phyloP scores from a whole-genome alignment of 2,329 filamentous ascomycete species.

The Phaeophleospora eucalypticola region DNA sequence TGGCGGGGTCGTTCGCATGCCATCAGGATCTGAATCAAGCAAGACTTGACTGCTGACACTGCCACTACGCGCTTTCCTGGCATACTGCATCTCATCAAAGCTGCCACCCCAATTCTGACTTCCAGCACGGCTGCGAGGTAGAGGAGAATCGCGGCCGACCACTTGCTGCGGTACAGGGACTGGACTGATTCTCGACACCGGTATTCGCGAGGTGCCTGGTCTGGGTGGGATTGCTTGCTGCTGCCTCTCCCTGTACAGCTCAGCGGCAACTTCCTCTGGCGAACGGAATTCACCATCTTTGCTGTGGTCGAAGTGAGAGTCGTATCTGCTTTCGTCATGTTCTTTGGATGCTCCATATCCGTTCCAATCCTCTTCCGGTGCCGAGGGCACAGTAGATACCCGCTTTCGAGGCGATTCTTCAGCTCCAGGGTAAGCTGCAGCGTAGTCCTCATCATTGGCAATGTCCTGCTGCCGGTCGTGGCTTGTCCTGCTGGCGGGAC shows the following conservation, averaged over 20 bases:
- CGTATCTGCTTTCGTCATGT: slow-evolving; percentile 23
- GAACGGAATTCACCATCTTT: slow-evolving; percentile 68
- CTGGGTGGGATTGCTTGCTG: slow-evolving; percentile 42
- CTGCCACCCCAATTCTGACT: slow-evolving; percentile 54
- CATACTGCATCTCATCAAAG: slow-evolving; percentile 40
- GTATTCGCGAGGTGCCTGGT: slow-evolving; percentile 71
- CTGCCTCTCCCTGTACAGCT: slow-evolving; percentile 36
- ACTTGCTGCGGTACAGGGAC: slow-evolving; percentile 68
- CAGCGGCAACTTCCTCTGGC: slow-evolving; percentile 69
- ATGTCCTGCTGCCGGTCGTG: slow-evolving; percentile 22
- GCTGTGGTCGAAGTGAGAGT: slow-evolving; percentile 39
- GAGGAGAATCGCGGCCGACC: slow-evolving; percentile 68
- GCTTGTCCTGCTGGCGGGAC: slow-evolving; percentile 18
- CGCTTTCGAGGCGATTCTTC: slow-evolving; percentile 21
- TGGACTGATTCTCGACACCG: slow-evolving; percentile 75
- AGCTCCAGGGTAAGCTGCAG: slow-evolving; percentile 19
- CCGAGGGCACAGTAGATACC: slow-evolving; percentile 31
- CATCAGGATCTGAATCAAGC: slow-evolving; percentile 46
- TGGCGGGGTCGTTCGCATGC: slow-evolving; percentile 37
- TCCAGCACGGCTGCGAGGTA: slow-evolving; percentile 56
- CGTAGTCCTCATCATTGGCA: slow-evolving; percentile 20
- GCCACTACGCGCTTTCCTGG: slow-evolving; percentile 62
- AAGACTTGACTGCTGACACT: slow-evolving; percentile 55
- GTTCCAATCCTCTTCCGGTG: slow-evolving; percentile 36
- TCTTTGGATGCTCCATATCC: background rate